Evolutionary conservation across 345 rosid species (phyloP).

Genomic region (Triadica sebifera): DNA sequence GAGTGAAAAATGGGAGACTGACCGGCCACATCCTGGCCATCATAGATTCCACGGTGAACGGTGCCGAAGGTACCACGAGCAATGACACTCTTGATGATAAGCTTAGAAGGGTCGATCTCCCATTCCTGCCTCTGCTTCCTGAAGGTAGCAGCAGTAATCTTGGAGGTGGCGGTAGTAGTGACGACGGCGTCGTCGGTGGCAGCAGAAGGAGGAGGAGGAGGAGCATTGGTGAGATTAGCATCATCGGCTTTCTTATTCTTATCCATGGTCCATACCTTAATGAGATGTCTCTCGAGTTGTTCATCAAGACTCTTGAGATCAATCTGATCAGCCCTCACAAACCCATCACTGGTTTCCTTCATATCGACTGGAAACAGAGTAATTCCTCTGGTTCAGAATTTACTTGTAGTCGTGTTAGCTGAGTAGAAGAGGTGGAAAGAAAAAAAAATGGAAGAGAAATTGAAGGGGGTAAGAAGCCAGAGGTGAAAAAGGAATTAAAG

Average conservation of each 20-base stretch:
- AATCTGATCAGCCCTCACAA: conserved; percentile 95
- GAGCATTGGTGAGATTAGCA: background rate
- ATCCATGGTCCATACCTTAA: conserved; percentile 63
- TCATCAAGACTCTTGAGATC: conserved; percentile 95
- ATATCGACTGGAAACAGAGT: conserved; percentile 13
- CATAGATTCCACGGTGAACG: conserved; percentile 94
- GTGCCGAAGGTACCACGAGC: conserved; percentile 98
- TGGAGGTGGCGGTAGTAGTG: conserved; percentile 15
- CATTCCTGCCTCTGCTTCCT: conserved; percentile 63
- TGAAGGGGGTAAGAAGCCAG: background rate
- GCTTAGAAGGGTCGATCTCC: conserved; percentile 97
- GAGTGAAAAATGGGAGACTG: conserved; percentile 21
- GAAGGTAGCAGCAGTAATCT: conserved; percentile 1
- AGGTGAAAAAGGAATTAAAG: too few relatives aligned
- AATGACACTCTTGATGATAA: conserved; percentile 74
- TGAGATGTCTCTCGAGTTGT: conserved; percentile 85
- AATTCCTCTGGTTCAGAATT: too few relatives aligned
- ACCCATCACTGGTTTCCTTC: conserved; percentile 78
- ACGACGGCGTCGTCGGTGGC: conserved; percentile 15
- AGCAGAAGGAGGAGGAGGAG: background rate
- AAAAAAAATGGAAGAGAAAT: background rate
- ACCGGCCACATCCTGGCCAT: conserved; percentile 92
- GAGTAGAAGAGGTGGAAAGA: background rate
- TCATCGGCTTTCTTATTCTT: conserved; percentile 48
- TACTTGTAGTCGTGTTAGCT: too few relatives aligned